These are phyloP conservation scores for Cordyceps militaris DNA, from an alignment of 2,329 filamentous ascomycete species.

Conservation along the genomic window DNA sequence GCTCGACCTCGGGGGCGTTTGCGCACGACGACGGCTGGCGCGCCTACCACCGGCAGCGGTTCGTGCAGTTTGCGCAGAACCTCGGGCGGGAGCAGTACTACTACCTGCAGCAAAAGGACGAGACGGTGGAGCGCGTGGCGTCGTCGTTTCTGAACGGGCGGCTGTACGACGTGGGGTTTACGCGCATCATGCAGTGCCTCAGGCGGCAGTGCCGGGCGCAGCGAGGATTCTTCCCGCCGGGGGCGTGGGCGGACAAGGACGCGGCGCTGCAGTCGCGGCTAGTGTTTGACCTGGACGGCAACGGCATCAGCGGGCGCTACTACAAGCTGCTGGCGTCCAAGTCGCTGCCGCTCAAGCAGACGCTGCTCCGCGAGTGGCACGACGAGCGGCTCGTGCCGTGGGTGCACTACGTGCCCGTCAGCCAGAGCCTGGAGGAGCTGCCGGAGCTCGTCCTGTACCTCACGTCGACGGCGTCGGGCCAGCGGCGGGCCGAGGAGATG, in stretches of 20 bases:
- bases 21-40: conserved; percentile 30
- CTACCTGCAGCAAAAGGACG: conserved; percentile 26
- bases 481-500: conserved; percentile 40
- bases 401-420: conserved; percentile 51
- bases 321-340: conserved; percentile 42
- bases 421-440: conserved; percentile 41
- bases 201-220: conserved; percentile 30
- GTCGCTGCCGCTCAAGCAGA: conserved; percentile 44
- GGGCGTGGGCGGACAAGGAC: conserved; percentile 27
- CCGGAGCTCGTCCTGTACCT: conserved; percentile 44
- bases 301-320: conserved; percentile 47
- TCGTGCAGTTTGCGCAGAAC: conserved; percentile 32
- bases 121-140: conserved; percentile 14
- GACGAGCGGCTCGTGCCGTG: conserved; percentile 49
- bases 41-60: conserved; percentile 41
- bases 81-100: conserved; percentile 19
- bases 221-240: conserved; percentile 23
- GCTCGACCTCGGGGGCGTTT: conserved; percentile 46
- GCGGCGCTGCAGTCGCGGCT: conserved; percentile 32
- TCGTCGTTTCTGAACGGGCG: conserved; percentile 30
- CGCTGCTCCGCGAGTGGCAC: conserved; percentile 50
- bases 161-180: conserved; percentile 39
- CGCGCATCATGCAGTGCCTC: conserved; percentile 39
- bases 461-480: conserved; percentile 38
- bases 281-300: conserved; percentile 49